Evolutionary conservation across 768 basidiomycete species (phyloP).

Genomic region (Hypsizygus marmoreus): DNA sequence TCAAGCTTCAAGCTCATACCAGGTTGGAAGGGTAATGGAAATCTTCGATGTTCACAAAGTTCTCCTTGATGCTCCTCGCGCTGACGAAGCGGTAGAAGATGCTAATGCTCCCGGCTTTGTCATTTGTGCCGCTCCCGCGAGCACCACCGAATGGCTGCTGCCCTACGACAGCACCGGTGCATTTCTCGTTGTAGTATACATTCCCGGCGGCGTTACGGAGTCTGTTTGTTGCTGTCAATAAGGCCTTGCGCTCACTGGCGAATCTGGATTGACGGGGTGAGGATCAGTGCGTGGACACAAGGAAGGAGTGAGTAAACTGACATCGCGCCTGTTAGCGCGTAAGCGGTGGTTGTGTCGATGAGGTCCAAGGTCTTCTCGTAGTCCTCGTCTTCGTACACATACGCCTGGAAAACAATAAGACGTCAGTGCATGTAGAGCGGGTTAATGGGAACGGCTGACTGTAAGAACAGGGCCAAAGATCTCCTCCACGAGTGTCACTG

Average conservation of each 20-base stretch:
- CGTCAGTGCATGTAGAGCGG: background rate
- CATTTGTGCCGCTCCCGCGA: slow-evolving; percentile 93
- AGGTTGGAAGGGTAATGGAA: slow-evolving; percentile 89
- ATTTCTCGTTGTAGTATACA: slow-evolving; percentile 98
- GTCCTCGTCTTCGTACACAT: slow-evolving; percentile 84
- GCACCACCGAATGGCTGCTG: slow-evolving; percentile 98
- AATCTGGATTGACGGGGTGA: slow-evolving; percentile 55
- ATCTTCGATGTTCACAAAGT: slow-evolving; percentile 81
- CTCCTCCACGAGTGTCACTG: slow-evolving; percentile 90
- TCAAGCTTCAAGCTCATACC: too few relatives aligned
- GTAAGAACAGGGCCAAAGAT: slow-evolving; percentile 97
- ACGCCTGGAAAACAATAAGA: slow-evolving; percentile 53
- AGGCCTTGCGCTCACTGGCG: slow-evolving; percentile 75
- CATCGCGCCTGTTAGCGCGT: slow-evolving; percentile 96
- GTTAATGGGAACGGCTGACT: slow-evolving; percentile 39
- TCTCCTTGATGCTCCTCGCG: slow-evolving; percentile 95
- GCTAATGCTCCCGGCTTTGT: slow-evolving; percentile 87
- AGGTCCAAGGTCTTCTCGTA: slow-evolving; percentile 86
- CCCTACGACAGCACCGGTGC: slow-evolving; percentile 96
- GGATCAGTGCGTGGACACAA: slow-evolving; percentile 4
- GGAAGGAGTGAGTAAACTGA: slow-evolving; percentile 37
- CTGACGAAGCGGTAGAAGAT: slow-evolving; percentile 79
- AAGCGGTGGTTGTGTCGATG: slow-evolving; percentile 82
- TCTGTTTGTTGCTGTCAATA: slow-evolving; percentile 76
- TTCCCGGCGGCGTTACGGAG: slow-evolving; percentile 94